These are phyloP conservation scores for Boletus subparvulus DNA, from an alignment of 768 basidiomycete genomes.

Conservation along the genomic window DNA sequence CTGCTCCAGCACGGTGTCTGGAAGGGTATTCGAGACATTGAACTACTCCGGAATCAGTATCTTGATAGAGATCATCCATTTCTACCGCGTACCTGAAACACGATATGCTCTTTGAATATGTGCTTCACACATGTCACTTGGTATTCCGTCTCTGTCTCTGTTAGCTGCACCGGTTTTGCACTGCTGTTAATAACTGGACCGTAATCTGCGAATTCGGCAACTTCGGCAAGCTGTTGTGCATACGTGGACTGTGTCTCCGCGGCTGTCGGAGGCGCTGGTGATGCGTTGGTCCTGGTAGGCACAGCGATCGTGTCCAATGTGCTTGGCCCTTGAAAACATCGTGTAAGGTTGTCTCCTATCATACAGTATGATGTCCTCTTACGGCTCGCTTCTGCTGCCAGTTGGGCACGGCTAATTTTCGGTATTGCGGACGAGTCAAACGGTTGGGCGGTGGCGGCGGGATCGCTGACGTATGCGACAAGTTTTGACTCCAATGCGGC, in stretches of 20 bases:
- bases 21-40: constrained; percentile 95
- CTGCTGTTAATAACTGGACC: constrained; percentile 89
- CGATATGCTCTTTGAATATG: constrained; percentile 90
- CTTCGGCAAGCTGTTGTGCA: constrained; percentile 77
- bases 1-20: constrained; percentile 92
- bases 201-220: constrained; percentile 83
- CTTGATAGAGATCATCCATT: not conserved
- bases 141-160: constrained; percentile 97
- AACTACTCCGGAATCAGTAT: constrained; percentile 52
- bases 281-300: constrained; percentile 57
- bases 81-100: constrained; percentile 78
- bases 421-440: constrained; percentile 87
- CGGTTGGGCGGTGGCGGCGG: constrained; percentile 62
- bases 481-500: constrained; percentile 87
- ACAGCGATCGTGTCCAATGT: constrained; percentile 82
- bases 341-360: constrained; percentile 11
- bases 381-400: constrained; percentile 87
- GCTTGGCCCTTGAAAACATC: constrained; percentile 63
- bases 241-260: constrained; percentile 90
- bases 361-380: constrained; percentile 31
- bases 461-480: constrained; percentile 90
- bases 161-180: constrained; percentile 73
- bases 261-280: constrained; percentile 75
- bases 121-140: constrained; percentile 97
- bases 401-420: constrained; percentile 91